Base-by-base conservation (phyloP, 768 basidiomycete species). In the Tylopilus vinaceipallidus region DNA sequence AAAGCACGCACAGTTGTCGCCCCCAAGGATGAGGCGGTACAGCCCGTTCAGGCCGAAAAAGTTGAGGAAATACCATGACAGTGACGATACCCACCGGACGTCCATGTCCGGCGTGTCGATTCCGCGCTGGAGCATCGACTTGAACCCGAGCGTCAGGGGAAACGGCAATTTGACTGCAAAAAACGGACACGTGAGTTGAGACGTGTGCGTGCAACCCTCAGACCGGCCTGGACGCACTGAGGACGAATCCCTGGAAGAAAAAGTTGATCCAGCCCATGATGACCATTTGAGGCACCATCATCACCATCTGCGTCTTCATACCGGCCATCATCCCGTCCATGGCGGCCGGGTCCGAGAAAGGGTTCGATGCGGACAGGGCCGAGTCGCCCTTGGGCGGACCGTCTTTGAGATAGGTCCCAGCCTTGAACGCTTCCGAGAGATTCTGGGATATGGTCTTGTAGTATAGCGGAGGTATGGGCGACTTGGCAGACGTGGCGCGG, bases 181-280 rank as follows among this genome's bases (percentile, higher is more conserved):
- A 16, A 34, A 6, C 4, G 23, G 23, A 16, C 10, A n/a, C n/a
- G 27, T 29, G 27, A 6, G 12, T 29, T 7, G n/a, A 17, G n/a
- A 42, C 8, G 40, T 50, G 42, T 36, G 26, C 16, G 22, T 42
- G 35, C 23, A 19, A 36, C 40, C 45, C 30, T 22, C 45, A 46
- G 26, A 44, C 36, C 34, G 19, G 32, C 3, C 2, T 45, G 38
- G 32, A 83, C 95, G 69, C 66, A 98, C 95, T 98, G 50, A 98
- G 78, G 50, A 99, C 90, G 66, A 98, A 98, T 24, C 97, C 97
- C 62, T 95, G 89, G 74, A 98, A 99, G 83, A 99, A 99, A 70
- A 95, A 93, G 69, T 94, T 98, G 72, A 99, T 98, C 91, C 95
- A 98, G 44, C 94, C 95, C 95, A 98, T 98, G 58, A 98, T 92